Evolutionary conservation across 2,329 filamentous ascomycete species (phyloP).

Genomic region (Pseudocercospora cruenta): DNA sequence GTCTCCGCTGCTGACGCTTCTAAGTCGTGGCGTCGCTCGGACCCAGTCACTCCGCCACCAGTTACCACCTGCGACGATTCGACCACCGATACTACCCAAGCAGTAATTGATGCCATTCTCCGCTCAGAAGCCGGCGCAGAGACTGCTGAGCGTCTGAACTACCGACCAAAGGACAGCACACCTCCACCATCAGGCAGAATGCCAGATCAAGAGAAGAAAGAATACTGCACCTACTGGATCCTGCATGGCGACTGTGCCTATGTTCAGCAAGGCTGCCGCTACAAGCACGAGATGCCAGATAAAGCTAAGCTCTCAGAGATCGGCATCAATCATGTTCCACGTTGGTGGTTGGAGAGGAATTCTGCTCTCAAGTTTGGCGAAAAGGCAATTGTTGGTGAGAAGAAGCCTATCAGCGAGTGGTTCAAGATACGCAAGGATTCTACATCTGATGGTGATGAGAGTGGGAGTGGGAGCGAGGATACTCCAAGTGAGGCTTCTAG

Average conservation of each 20-base stretch:
- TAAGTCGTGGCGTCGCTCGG: conserved; percentile 32
- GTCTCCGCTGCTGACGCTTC: conserved; percentile 30
- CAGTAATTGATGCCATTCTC: conserved; percentile 37
- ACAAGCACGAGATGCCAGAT: conserved; percentile 90
- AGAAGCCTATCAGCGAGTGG: conserved; percentile 29
- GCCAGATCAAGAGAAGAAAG: conserved; percentile 60
- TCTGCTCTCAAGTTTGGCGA: conserved; percentile 34
- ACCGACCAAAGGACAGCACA: conserved; percentile 24
- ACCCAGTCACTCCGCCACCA: conserved; percentile 10
- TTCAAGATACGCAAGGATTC: conserved; percentile 27
- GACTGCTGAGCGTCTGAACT: conserved; percentile 35
- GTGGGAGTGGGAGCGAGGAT: conserved; percentile 12
- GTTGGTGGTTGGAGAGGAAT: conserved; percentile 60
- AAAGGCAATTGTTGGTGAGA: conserved; percentile 22
- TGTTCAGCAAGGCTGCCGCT: conserved; percentile 82
- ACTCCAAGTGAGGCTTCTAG: conserved; percentile 1
- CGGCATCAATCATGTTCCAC: conserved; percentile 64
- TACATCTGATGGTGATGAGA: conserved; percentile 21
- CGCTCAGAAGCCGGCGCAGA: conserved; percentile 33
- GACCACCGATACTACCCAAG: conserved; percentile 29
- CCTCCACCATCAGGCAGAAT: conserved; percentile 43
- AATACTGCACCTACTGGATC: conserved; percentile 90
- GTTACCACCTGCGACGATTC: background rate
- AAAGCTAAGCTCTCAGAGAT: conserved; percentile 66
- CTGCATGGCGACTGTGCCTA: conserved; percentile 83